These are phyloP conservation scores for Leptographium wingfieldii DNA, from an alignment of 2,329 filamentous ascomycete genomes.

Conservation along the genomic window DNA sequence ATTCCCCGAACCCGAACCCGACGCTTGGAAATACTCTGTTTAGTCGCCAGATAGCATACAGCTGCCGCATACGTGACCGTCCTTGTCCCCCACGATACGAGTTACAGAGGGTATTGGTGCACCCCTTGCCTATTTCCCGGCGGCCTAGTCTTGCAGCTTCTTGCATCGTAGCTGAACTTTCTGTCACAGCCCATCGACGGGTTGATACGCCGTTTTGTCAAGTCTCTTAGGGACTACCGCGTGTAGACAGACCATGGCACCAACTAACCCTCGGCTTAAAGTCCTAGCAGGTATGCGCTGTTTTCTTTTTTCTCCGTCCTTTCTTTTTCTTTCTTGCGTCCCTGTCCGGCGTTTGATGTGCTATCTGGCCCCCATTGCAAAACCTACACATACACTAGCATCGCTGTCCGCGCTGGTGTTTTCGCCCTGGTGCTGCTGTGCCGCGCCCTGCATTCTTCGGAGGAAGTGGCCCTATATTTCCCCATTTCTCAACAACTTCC, in stretches of 20 bases:
- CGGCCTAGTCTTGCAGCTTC: neutral
- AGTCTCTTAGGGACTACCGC: neutral
- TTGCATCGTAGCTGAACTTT: neutral
- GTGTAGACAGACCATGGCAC: conserved; percentile 34
- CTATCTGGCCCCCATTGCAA: neutral
- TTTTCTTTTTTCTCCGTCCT: neutral
- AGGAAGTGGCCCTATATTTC: conserved; percentile 1
- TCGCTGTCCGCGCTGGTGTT: neutral
- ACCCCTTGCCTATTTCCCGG: neutral
- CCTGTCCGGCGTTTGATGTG: neutral
- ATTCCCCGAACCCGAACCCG: neutral
- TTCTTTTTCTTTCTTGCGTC: neutral
- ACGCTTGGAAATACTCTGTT: neutral
- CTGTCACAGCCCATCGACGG: neutral
- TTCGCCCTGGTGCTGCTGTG: neutral
- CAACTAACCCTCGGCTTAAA: conserved; percentile 46
- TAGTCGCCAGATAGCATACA: neutral
- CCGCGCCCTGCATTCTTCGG: conserved; percentile 1
- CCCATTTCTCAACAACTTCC: neutral
- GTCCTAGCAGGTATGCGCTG: conserved; percentile 45
- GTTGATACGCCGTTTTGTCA: neutral
- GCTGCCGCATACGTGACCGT: neutral
- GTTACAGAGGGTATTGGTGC: neutral
- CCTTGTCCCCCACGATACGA: neutral
- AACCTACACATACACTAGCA: neutral